A percentile compares a stretch with the other conserved stretches of the same genome.
Conservation (phyloP, 2,329 filamentous ascomycete genomes). For the Venturia effusa region DNA sequence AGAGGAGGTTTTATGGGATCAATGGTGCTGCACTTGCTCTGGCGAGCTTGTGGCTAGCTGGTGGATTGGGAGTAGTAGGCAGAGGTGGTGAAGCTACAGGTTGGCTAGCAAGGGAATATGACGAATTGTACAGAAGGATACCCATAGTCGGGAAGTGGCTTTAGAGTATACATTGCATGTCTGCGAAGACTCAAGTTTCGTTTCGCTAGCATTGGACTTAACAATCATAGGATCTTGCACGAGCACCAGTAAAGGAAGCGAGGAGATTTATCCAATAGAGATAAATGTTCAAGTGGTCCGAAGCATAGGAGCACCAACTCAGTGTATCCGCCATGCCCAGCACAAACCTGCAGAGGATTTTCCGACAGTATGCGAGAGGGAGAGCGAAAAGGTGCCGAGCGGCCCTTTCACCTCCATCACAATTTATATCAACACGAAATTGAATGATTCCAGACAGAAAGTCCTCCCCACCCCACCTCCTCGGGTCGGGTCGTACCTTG, state of each 20-base stretch:
- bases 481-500: not conserved
- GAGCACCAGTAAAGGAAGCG: not conserved
- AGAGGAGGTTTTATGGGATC: constrained; percentile 59
- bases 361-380: not conserved
- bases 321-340: not conserved
- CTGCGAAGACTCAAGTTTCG: not conserved
- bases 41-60: constrained; percentile 66
- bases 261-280: not conserved
- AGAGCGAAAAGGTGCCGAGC: not conserved
- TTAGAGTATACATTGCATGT: constrained; percentile 17
- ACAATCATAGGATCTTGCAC: not conserved
- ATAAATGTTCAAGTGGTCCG: not conserved
- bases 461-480: not conserved
- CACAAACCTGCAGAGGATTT: not conserved
- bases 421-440: not conserved
- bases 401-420: not conserved
- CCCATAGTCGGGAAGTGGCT: constrained; percentile 45
- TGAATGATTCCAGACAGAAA: not conserved
- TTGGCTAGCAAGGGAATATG: constrained; percentile 73
- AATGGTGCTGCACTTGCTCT: constrained; percentile 52
- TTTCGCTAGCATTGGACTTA: no score
- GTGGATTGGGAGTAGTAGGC: constrained; percentile 68
- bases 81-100: constrained; percentile 57
- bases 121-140: constrained; percentile 56
- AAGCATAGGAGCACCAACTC: not conserved